Evolutionary conservation across 2,329 filamentous ascomycete species (phyloP).

Genomic region (Verticillium dahliae): DNA sequence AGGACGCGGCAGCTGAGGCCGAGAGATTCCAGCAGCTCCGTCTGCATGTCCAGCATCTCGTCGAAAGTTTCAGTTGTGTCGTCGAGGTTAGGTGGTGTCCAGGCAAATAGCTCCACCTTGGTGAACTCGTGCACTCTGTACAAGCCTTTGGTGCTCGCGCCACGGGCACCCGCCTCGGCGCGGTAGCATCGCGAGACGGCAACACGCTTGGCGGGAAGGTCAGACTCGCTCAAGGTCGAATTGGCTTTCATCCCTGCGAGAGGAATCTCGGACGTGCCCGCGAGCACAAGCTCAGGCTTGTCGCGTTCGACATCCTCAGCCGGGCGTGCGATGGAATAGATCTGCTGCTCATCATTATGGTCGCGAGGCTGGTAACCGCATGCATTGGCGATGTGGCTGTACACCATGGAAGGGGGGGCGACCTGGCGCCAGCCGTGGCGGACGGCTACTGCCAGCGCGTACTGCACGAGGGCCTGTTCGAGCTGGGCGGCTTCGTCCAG

Average conservation of each 20-base stretch:
- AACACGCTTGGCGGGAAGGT: conserved; percentile 72
- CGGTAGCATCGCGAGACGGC: conserved; percentile 90
- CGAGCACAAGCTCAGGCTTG: conserved; percentile 67
- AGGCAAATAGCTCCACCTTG: conserved; percentile 96
- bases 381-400: conserved; percentile 80
- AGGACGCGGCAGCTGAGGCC: conserved; percentile 81
- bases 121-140: conserved; percentile 98
- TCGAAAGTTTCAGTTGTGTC: conserved; percentile 59
- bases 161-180: conserved; percentile 86
- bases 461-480: conserved; percentile 90
- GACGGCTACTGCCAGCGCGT: conserved; percentile 68
- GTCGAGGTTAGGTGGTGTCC: conserved; percentile 58
- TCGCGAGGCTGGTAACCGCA: conserved; percentile 95
- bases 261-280: conserved; percentile 91
- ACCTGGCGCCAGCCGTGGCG: conserved; percentile 73
- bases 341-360: conserved; percentile 82
- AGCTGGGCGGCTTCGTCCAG: conserved; percentile 85
- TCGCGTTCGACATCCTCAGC: conserved; percentile 52
- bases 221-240: conserved; percentile 53
- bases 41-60: conserved; percentile 83
- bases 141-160: conserved; percentile 85
- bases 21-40: conserved; percentile 70
- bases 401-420: conserved; percentile 83
- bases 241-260: conserved; percentile 86
- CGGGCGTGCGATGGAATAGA: conserved; percentile 71